phyloP scores from a whole-genome alignment of 306 rosid species.

The Corylus americana region DNA sequence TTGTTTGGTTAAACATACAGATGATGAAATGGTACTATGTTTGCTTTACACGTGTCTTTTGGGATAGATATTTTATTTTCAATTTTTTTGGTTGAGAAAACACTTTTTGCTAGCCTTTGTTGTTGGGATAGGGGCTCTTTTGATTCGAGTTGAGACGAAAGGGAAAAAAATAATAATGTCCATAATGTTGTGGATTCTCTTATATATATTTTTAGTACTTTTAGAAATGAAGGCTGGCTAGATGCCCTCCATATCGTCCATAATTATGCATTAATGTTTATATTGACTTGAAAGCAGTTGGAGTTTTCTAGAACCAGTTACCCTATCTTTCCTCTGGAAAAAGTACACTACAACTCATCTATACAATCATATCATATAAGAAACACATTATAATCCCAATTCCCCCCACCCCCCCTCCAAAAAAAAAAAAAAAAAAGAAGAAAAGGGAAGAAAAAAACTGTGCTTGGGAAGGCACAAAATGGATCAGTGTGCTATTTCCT shows the following conservation, averaged over 20 bases:
- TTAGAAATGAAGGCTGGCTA: not conserved
- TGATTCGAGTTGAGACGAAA: not conserved
- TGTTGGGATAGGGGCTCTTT: not conserved
- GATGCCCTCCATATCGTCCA: not conserved
- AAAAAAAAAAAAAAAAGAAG: too few relatives aligned
- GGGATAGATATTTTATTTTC: not conserved
- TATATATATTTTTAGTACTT: not conserved
- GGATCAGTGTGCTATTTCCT: constrained; percentile 16
- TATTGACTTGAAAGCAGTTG: not conserved
- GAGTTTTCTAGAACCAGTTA: not conserved
- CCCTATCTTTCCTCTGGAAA: not conserved
- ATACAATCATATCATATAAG: not conserved
- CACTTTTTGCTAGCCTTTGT: not conserved
- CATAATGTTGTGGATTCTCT: not conserved
- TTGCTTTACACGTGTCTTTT: not conserved
- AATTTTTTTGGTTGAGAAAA: not conserved
- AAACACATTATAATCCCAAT: too few relatives aligned
- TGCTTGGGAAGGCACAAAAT: constrained; percentile 6
- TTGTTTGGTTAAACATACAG: not conserved
- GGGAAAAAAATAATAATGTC: not conserved
- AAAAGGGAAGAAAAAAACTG: not conserved
- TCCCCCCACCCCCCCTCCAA: too few relatives aligned
- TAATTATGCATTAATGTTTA: not conserved
- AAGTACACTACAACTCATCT: not conserved
- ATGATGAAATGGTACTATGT: not conserved